Evolutionary conservation across 495 filamentous ascomycete genomes (phyloP).

Genomic region (Oleoguttula mirabilis): DNA sequence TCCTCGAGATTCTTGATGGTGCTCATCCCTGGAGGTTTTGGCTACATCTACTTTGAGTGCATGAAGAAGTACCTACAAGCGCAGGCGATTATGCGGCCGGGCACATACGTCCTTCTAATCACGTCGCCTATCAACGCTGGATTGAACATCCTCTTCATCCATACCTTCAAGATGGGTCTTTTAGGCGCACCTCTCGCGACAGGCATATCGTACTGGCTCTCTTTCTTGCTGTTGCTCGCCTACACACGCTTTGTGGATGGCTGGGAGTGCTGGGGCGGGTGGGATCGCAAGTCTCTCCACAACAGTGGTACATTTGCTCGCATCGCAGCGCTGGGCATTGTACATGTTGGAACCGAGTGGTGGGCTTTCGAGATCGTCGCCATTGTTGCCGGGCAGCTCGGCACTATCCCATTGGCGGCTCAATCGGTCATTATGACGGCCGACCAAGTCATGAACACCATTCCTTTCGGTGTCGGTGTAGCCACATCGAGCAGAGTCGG

Average conservation of each 20-base stretch:
- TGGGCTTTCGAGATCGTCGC: constrained; percentile 49
- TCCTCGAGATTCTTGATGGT: constrained; percentile 64
- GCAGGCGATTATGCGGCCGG: constrained; percentile 78
- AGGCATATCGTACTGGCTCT: constrained; percentile 75
- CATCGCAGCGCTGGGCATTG: constrained; percentile 62
- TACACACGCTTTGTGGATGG: constrained; percentile 66
- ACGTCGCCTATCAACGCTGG: constrained; percentile 67
- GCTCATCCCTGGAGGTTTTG: constrained; percentile 73
- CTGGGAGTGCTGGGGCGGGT: constrained; percentile 74
- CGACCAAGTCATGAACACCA: constrained; percentile 84
- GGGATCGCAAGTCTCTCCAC: constrained; percentile 47
- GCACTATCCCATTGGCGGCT: constrained; percentile 71
- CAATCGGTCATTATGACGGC: constrained; percentile 93
- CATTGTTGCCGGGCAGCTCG: constrained; percentile 69
- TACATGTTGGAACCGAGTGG: constrained; percentile 66
- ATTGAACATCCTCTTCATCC: constrained; percentile 72
- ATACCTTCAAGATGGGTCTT: constrained; percentile 56
- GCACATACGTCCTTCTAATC: constrained; percentile 75
- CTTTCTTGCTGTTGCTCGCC: constrained; percentile 62
- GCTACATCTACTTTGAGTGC: constrained; percentile 83
- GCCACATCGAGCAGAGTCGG: constrained; percentile 71
- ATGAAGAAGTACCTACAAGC: constrained; percentile 91
- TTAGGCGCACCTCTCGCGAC: constrained; percentile 76
- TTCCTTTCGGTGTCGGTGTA: constrained; percentile 84
- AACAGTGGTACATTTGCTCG: constrained; percentile 63